Conservation (phyloP, 352 stramenopile species). For the Phytophthora syringae region DNA sequence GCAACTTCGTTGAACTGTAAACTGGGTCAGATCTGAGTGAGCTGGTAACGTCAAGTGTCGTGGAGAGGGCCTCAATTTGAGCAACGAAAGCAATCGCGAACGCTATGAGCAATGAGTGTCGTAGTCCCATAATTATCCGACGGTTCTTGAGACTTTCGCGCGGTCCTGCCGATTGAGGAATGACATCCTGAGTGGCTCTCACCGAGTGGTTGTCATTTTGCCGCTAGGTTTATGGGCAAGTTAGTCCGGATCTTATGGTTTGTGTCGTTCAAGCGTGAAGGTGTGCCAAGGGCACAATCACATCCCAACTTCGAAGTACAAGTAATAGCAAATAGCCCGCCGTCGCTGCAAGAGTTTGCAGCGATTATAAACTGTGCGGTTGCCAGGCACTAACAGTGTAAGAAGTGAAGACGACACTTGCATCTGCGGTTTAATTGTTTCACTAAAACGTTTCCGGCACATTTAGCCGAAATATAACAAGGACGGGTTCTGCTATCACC, state of each 20-base stretch:
- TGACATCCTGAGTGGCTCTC: constrained; percentile 7
- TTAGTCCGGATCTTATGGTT: constrained; percentile 4
- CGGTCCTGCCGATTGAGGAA: not conserved
- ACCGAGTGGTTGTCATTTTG: constrained; percentile 8
- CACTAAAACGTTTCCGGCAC: no score
- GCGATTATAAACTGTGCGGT: no score
- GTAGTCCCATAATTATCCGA: not conserved
- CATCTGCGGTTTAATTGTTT: no score
- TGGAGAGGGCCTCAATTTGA: not conserved
- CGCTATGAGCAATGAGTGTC: not conserved
- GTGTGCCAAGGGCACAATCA: no score
- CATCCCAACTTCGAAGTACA: no score
- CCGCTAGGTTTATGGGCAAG: constrained; percentile 6
- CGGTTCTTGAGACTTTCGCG: not conserved
- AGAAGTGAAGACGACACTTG: no score
- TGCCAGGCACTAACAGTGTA: no score
- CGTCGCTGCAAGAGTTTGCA: no score
- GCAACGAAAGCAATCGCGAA: not conserved
- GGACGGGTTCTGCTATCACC: no score
- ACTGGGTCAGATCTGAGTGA: not conserved
- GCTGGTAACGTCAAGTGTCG: not conserved
- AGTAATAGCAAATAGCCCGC: no score
- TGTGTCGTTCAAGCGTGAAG: no score
- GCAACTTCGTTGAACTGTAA: not conserved
- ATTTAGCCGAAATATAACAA: no score